Conservation (phyloP, 2,329 filamentous ascomycete genomes). For the Apiospora rasikravindrae region DNA sequence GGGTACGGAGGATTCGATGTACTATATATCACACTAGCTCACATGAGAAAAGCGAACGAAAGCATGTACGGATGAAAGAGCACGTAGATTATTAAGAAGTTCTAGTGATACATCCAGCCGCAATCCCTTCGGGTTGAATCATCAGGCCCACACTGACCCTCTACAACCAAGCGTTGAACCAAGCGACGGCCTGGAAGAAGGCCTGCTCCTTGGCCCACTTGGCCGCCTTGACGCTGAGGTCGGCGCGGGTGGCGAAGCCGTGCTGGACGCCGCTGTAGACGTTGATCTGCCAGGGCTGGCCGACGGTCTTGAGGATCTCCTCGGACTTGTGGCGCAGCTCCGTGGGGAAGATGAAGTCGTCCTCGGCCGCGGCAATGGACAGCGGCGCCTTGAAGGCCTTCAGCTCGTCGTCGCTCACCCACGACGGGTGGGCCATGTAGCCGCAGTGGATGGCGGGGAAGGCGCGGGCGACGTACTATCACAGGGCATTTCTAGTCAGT, state of each 20-base stretch:
- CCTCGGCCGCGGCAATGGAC: constrained; percentile 69
- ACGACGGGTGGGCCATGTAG: constrained; percentile 79
- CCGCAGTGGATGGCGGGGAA: constrained; percentile 71
- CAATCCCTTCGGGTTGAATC: no score
- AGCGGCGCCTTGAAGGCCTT: constrained; percentile 68
- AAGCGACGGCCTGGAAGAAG: constrained; percentile 76
- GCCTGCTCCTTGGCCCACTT: constrained; percentile 82
- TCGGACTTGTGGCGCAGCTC: constrained; percentile 70
- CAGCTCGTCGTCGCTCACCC: constrained; percentile 72
- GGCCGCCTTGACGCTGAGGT: constrained; percentile 60
- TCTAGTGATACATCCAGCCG: not conserved
- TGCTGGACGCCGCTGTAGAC: constrained; percentile 74
- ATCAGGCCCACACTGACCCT: no score
- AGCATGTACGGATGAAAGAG: not conserved
- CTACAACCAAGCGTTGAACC: constrained; percentile 64
- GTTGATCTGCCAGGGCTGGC: constrained; percentile 75
- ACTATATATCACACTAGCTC: not conserved
- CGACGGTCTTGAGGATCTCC: constrained; percentile 62
- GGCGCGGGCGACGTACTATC: constrained; percentile 72
- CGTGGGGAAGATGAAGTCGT: constrained; percentile 67
- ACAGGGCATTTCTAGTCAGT: no score
- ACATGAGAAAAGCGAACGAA: not conserved
- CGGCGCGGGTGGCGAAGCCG: constrained; percentile 75
- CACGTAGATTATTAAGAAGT: not conserved
- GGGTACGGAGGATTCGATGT: not conserved